These are phyloP conservation scores for Eremochloa ophiuroides DNA, from an alignment of 176 grass and related monocot species.

Conservation along the genomic window DNA sequence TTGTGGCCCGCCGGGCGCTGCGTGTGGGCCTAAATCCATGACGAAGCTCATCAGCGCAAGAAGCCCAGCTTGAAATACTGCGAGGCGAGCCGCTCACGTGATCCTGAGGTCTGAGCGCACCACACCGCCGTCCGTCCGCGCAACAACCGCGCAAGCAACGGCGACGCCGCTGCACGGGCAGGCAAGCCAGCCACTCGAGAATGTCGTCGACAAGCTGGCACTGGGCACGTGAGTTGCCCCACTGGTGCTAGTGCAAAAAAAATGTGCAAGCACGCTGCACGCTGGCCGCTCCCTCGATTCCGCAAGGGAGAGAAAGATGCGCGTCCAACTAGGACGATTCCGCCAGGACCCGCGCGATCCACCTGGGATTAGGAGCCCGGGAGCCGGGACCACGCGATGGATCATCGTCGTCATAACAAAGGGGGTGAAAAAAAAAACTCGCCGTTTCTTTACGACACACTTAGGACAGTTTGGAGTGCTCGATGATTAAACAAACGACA, in stretches of 20 bases:
- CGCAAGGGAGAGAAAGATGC: not conserved
- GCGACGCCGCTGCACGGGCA: conserved; percentile 7
- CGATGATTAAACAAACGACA: not conserved
- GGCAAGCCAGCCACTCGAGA: conserved; percentile 18
- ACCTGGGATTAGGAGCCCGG: not conserved
- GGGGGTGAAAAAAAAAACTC: not conserved
- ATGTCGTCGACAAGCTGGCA: conserved; percentile 17
- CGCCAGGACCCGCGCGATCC: not conserved
- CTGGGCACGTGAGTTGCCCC: not conserved
- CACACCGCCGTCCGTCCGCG: no score
- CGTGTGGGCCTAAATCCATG: not conserved
- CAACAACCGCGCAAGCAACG: no score
- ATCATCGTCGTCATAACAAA: not conserved
- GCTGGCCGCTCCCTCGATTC: not conserved
- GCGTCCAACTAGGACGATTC: conserved; percentile 35
- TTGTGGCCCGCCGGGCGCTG: not conserved
- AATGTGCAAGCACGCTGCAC: no score
- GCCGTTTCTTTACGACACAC: not conserved
- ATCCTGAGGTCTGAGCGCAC: no score
- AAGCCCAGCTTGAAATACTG: not conserved
- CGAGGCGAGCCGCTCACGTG: no score
- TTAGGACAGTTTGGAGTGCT: not conserved
- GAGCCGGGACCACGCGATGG: not conserved
- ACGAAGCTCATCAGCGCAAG: not conserved
- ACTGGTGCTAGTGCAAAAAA: not conserved